Conservation (phyloP, 2,329 filamentous ascomycete species). For the Fusarium subglutinans region DNA sequence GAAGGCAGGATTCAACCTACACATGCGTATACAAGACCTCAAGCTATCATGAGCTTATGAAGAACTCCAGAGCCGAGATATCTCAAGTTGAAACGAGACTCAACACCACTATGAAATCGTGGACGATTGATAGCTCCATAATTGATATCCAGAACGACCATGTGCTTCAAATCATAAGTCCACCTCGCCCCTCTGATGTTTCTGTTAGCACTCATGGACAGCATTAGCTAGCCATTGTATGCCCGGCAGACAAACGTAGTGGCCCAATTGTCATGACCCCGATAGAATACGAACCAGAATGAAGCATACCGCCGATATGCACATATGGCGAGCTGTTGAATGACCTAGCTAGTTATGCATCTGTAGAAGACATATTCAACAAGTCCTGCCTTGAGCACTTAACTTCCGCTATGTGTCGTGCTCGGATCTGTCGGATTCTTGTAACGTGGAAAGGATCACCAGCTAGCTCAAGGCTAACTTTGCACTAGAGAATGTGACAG, state of each 20-base stretch:
- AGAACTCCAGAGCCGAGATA: not conserved
- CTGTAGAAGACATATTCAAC: not conserved
- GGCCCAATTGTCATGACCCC: not conserved
- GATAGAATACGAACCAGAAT: not conserved
- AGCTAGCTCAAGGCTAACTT: not conserved
- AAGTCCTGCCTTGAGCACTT: not conserved
- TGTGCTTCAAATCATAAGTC: not conserved
- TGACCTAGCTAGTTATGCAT: too few relatives aligned
- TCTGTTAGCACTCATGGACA: not conserved
- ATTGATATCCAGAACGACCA: not conserved
- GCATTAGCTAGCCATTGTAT: not conserved
- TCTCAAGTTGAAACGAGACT: not conserved
- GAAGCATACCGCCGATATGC: not conserved
- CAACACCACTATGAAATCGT: not conserved
- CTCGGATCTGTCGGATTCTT: not conserved
- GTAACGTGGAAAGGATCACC: not conserved
- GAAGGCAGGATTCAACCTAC: not conserved
- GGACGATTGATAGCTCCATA: too few relatives aligned
- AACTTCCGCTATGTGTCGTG: not conserved
- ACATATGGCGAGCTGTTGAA: not conserved
- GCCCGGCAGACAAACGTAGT: not conserved
- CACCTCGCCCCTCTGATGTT: not conserved
- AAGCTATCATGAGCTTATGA: not conserved
- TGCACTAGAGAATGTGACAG: not conserved
- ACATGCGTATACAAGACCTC: not conserved